These are phyloP conservation scores for Betula pendula DNA, from an alignment of 306 rosid species.

Conservation along the genomic window DNA sequence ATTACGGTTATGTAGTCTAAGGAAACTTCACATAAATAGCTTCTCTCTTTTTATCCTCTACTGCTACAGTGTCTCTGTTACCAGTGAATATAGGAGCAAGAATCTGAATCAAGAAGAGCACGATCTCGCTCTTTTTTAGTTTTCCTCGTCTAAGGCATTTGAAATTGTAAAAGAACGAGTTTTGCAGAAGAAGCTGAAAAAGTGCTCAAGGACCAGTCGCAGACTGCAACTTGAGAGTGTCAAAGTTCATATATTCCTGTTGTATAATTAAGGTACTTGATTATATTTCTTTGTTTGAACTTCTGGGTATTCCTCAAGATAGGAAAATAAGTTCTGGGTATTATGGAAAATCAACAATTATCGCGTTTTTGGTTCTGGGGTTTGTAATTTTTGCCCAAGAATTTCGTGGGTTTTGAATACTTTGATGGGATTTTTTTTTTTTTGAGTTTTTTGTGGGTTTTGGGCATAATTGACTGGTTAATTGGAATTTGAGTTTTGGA, in stretches of 20 bases:
- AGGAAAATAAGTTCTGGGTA: conserved; percentile 28
- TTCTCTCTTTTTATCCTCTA: conserved; percentile 10
- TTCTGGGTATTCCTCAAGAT: conserved; percentile 20
- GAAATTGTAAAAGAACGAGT: conserved; percentile 1
- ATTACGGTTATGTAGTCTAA: conserved; percentile 22
- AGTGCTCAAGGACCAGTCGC: conserved; percentile 12
- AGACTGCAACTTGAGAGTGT: conserved; percentile 19
- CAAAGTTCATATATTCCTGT: conserved; percentile 30
- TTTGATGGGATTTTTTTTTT: conserved; percentile 20
- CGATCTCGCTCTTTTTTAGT: conserved; percentile 41
- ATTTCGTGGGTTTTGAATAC: conserved; percentile 13
- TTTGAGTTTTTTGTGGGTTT: not conserved
- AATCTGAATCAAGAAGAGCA: conserved; percentile 34
- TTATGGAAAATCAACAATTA: conserved; percentile 5
- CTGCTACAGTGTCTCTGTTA: conserved; percentile 13
- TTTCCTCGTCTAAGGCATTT: conserved; percentile 8
- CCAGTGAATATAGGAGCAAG: conserved; percentile 18
- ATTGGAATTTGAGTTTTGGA: conserved; percentile 22
- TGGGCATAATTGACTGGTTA: conserved; percentile 32
- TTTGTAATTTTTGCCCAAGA: conserved; percentile 8
- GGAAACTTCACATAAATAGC: conserved; percentile 11
- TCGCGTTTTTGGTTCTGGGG: conserved; percentile 11
- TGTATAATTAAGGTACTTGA: conserved; percentile 37
- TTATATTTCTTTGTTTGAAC: conserved; percentile 2
- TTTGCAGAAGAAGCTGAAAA: conserved; percentile 6